Percentiles rank a stretch among this genome's conserved stretches.
Evolutionary conservation across 306 rosid species (phyloP).

Genomic region (Crotalaria pallida): DNA sequence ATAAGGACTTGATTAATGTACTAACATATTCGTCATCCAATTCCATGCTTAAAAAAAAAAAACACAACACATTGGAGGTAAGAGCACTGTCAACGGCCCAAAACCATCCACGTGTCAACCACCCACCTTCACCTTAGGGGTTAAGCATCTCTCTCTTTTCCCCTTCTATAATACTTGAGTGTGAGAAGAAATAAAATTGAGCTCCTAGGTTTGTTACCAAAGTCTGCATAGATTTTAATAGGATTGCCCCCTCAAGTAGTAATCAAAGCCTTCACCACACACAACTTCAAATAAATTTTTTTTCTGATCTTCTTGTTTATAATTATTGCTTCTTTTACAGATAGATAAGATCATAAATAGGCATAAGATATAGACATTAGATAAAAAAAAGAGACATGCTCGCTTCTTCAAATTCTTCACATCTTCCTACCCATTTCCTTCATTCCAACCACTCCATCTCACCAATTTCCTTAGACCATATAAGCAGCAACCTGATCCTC

Average conservation of each 20-base stretch:
- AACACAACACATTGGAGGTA: not conserved
- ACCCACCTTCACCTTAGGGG: constrained; percentile 62
- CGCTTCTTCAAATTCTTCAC: constrained; percentile 38
- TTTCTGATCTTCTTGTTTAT: not conserved
- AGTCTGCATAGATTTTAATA: constrained; percentile 26
- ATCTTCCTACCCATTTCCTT: constrained; percentile 45
- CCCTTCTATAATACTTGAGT: constrained; percentile 38
- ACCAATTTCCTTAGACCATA: not conserved
- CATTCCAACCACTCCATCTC: constrained; percentile 20
- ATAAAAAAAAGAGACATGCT: constrained; percentile 49
- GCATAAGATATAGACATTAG: constrained; percentile 26
- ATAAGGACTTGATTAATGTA: no score
- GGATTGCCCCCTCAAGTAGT: constrained; percentile 26
- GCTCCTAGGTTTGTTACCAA: constrained; percentile 32
- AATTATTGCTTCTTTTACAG: constrained; percentile 15
- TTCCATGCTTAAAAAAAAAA: no score
- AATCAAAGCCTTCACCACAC: constrained; percentile 29
- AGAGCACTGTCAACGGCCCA: constrained; percentile 54
- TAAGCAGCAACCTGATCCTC: constrained; percentile 30
- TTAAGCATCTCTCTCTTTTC: constrained; percentile 45
- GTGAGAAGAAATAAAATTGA: constrained; percentile 12
- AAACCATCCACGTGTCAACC: constrained; percentile 47
- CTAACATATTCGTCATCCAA: no score
- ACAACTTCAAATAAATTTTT: constrained; percentile 23
- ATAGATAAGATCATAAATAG: constrained; percentile 18